Conservation (phyloP, 2,329 filamentous ascomycete species). For the Fusarium falciforme region DNA sequence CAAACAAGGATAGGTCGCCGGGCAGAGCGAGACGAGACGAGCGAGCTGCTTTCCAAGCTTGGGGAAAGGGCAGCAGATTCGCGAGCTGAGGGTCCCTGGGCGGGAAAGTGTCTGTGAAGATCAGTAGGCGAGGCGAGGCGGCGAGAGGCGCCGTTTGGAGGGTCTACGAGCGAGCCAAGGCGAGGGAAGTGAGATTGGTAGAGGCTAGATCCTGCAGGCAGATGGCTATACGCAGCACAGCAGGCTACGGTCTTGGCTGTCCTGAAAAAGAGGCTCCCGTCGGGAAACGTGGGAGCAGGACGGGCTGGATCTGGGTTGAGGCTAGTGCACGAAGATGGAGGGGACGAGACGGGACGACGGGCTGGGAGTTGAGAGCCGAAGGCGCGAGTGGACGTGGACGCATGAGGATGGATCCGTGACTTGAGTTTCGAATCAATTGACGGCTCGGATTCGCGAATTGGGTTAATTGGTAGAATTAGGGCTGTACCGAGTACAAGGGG, state of each 20-base stretch:
- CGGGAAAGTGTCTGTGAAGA: constrained; percentile 6
- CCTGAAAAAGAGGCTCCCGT: background rate
- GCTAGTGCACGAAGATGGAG: background rate
- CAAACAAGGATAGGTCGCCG: background rate
- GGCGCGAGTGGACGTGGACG: background rate
- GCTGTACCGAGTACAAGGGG: background rate
- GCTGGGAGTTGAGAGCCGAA: background rate
- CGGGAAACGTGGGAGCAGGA: background rate
- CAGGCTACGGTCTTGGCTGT: background rate
- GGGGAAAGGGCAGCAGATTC: constrained; percentile 18
- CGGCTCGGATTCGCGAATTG: background rate
- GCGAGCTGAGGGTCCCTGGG: constrained; percentile 25
- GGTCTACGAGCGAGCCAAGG: background rate
- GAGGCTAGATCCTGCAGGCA: constrained; percentile 28
- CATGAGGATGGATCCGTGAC: background rate
- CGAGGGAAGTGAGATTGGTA: constrained; percentile 4
- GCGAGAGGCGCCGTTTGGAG: background rate
- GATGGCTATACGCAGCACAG: background rate
- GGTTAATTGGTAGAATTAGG: background rate
- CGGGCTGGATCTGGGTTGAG: constrained; percentile 2
- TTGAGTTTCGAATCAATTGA: background rate
- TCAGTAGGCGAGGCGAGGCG: constrained; percentile 21
- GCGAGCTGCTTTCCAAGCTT: constrained; percentile 6
- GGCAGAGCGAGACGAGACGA: background rate
- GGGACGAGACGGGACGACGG: background rate